Evolutionary conservation across 108 stramenopile species (phyloP).

Genomic region (Pseudonitzschia multistriata): DNA sequence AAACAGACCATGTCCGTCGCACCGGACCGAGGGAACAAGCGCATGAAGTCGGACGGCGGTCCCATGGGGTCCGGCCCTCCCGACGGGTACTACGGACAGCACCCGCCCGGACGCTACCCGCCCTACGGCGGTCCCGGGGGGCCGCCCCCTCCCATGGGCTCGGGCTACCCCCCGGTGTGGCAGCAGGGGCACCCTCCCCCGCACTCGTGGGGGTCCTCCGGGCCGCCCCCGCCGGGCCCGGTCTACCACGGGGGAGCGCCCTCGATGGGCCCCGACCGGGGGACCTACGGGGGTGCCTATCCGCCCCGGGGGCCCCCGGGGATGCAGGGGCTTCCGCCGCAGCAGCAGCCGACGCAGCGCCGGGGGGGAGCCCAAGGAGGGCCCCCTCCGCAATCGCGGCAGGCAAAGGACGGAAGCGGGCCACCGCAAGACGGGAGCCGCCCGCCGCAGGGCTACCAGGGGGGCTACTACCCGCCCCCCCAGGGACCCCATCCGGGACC

Average conservation of each 20-base stretch:
- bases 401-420: not conserved
- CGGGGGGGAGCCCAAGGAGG: slow-evolving; percentile 2
- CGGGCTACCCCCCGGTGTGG: slow-evolving; percentile 18
- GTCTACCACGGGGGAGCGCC: slow-evolving; percentile 37
- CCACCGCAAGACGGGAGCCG: not conserved
- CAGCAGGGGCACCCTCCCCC: slow-evolving; percentile 29
- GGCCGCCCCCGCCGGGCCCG: slow-evolving; percentile 27
- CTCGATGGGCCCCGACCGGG: slow-evolving; percentile 39
- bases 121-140: slow-evolving; percentile 40
- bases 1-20: slow-evolving; percentile 7
- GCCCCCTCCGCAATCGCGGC: slow-evolving; percentile 7
- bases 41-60: slow-evolving; percentile 26
- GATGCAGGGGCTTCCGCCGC: slow-evolving; percentile 17
- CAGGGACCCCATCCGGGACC: not conserved
- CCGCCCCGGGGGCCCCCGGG: slow-evolving; percentile 21
- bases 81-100: slow-evolving; percentile 36
- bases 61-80: slow-evolving; percentile 25
- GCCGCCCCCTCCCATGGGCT: slow-evolving; percentile 13
- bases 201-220: slow-evolving; percentile 24
- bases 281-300: slow-evolving; percentile 26
- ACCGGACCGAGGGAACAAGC: slow-evolving; percentile 26
- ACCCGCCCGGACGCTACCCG: slow-evolving; percentile 27
- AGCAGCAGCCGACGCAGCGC: not conserved
- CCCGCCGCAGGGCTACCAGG: slow-evolving; percentile 7
- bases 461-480: slow-evolving; percentile 28